phyloP scores from a whole-genome alignment of 2,329 filamentous ascomycete species.

The Dactylellina parvicollis region DNA sequence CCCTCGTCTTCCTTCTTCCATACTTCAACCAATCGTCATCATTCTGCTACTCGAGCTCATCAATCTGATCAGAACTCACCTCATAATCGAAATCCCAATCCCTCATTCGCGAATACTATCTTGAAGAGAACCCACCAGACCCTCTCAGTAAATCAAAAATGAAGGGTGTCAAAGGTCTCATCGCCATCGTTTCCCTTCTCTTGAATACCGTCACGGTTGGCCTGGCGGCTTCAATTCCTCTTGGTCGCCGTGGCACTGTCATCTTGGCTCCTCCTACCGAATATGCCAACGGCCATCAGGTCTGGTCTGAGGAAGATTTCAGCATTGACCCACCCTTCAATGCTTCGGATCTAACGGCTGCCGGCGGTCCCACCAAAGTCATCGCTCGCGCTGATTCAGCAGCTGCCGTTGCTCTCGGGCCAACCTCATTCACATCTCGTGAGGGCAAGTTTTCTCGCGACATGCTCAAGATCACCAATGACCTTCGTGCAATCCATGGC shows the following conservation, averaged over 20 bases:
- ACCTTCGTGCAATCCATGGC: conserved; percentile 47
- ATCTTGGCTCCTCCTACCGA: conserved; percentile 19
- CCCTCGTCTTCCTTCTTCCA: neutral
- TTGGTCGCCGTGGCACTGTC: neutral
- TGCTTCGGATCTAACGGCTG: conserved; percentile 16
- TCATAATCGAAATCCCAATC: neutral
- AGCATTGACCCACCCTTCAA: conserved; percentile 19
- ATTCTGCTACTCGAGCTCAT: neutral
- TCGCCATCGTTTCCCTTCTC: conserved; percentile 21
- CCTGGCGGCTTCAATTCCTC: conserved; percentile 17
- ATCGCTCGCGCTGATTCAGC: conserved; percentile 1
- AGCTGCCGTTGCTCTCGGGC: conserved; percentile 7
- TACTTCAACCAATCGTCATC: neutral
- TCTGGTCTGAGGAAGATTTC: conserved; percentile 23
- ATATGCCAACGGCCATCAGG: conserved; percentile 13
- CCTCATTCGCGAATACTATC: neutral
- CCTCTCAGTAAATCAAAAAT: conserved; percentile 16
- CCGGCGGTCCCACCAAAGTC: conserved; percentile 2
- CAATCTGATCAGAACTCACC: neutral
- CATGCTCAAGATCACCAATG: conserved; percentile 50
- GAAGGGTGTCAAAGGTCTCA: conserved; percentile 35
- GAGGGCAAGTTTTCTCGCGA: conserved; percentile 47
- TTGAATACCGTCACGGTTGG: conserved; percentile 12
- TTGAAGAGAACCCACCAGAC: neutral
- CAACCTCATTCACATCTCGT: conserved; percentile 44